phyloP scores from a whole-genome alignment of 768 basidiomycete species.

The Xerocomellus dryophilus region DNA sequence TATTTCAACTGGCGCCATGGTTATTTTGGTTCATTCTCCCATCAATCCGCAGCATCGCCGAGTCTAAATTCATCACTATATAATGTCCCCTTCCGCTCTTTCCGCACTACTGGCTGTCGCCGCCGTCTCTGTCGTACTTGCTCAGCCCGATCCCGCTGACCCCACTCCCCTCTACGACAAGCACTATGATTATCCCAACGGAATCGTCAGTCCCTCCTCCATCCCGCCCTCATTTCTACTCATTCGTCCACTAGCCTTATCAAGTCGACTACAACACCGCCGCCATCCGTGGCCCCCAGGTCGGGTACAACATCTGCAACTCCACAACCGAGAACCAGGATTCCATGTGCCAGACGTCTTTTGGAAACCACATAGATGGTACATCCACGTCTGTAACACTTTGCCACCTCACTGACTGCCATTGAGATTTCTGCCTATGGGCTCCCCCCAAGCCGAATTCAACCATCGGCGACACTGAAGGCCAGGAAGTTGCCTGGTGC shows the following conservation, averaged over 20 bases:
- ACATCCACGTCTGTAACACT: neutral
- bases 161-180: constrained; percentile 47
- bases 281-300: constrained; percentile 52
- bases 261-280: constrained; percentile 42
- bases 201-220: constrained; percentile 36
- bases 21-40: neutral
- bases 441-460: constrained; percentile 50
- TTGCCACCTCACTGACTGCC: neutral
- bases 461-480: constrained; percentile 64
- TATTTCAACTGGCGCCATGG: constrained; percentile 17
- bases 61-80: constrained; percentile 1
- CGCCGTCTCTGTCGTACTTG: constrained; percentile 32
- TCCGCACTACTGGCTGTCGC: constrained; percentile 34
- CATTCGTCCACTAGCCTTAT: constrained; percentile 40
- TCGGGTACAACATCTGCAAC: constrained; percentile 68
- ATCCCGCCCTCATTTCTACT: neutral
- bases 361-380: constrained; percentile 57
- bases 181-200: constrained; percentile 41
- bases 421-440: constrained; percentile 69
- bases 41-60: neutral
- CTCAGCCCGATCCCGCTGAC: constrained; percentile 39
- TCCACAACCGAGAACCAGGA: constrained; percentile 57
- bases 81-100: constrained; percentile 42
- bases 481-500: constrained; percentile 73
- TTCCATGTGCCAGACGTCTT: constrained; percentile 69